Conservation (phyloP, 1,284 basidiomycete species). For the Leccinum solheimii region DNA sequence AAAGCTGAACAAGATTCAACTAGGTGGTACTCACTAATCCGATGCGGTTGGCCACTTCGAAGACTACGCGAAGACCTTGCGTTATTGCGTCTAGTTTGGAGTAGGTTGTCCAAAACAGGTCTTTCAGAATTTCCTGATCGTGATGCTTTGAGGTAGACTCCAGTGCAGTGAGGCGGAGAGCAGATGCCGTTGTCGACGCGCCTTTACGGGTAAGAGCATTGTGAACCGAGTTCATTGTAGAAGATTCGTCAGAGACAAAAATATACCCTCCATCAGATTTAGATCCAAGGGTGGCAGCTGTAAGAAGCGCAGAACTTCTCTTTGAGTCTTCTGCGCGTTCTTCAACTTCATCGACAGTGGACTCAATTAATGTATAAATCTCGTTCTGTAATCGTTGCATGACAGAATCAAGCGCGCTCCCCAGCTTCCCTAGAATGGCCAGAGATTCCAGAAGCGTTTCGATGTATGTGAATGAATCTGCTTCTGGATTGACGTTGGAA, state of each 20-base stretch:
- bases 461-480: slow-evolving; percentile 92
- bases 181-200: slow-evolving; percentile 43
- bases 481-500: slow-evolving; percentile 71
- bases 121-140: slow-evolving; percentile 84
- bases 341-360: slow-evolving; percentile 88
- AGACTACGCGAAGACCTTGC: slow-evolving; percentile 89
- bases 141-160: slow-evolving; percentile 73
- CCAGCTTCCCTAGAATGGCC: slow-evolving; percentile 87
- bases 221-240: slow-evolving; percentile 12
- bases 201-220: slow-evolving; percentile 16
- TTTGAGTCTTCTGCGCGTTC: slow-evolving; percentile 79
- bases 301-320: slow-evolving; percentile 48
- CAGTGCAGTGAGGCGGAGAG: slow-evolving; percentile 72
- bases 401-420: slow-evolving; percentile 81
- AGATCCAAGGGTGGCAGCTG: slow-evolving; percentile 24
- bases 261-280: slow-evolving; percentile 54
- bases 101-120: slow-evolving; percentile 98
- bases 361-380: slow-evolving; percentile 84
- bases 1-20: slow-evolving; percentile 2
- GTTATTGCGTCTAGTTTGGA: slow-evolving; percentile 96
- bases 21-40: slow-evolving; percentile 64
- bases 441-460: slow-evolving; percentile 93
- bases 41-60: slow-evolving; percentile 88
- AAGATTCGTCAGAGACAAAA: slow-evolving; percentile 41
- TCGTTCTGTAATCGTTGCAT: slow-evolving; percentile 85